Base-by-base conservation (phyloP, 225 moss, liverwort and hornwort species). In the Antitrichia curtipendula region DNA sequence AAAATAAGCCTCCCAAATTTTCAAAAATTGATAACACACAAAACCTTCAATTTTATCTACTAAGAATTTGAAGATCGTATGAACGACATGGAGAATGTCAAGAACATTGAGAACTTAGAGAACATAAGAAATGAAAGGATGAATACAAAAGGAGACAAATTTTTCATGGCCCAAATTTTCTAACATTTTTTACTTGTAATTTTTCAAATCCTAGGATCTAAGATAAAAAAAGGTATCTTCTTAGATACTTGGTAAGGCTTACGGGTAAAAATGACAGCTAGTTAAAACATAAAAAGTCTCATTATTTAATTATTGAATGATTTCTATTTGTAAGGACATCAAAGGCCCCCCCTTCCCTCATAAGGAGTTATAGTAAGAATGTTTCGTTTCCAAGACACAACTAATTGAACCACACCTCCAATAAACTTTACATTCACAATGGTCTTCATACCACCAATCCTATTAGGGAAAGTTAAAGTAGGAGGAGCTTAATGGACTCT, bases 281-380 rank as follows among this genome's bases (percentile, higher is more conserved):
- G 2, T 14, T 0, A 68, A 69, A 40, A 40, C 13, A 4, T 14
- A 40, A 4, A 4, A 4, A 4, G 71, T 72, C 3, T 43, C 15
- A 16, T 71, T 68, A 4, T 12, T 7, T 7, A 2, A n/a, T 4
- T 43, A 71, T 43, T 71, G 16, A 16, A 43, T 3, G 71, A 27
- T 71, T 0, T 27, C 3, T 16, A 16, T 3, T 43, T 71, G 27
- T 43, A 2, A 72, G 6, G 10, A 10, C 16, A 68, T 68, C 23
- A 38, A 68, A 43, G 0, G 6, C 3, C 16, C 3, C 1, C 6
- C 4, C 4, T 54, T 54, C 6, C 6, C 0, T 68, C 13, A 13
- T 40, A 24, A 66, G 10, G 6, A 16, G 1, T 43, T 43, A n/a
- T n/a, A n/a, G n/a, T n/a, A 27, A 43, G 16, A 70, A 70, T 41